Conservation (phyloP, 257 asterid species). For the Jacaranda mimosifolia region DNA sequence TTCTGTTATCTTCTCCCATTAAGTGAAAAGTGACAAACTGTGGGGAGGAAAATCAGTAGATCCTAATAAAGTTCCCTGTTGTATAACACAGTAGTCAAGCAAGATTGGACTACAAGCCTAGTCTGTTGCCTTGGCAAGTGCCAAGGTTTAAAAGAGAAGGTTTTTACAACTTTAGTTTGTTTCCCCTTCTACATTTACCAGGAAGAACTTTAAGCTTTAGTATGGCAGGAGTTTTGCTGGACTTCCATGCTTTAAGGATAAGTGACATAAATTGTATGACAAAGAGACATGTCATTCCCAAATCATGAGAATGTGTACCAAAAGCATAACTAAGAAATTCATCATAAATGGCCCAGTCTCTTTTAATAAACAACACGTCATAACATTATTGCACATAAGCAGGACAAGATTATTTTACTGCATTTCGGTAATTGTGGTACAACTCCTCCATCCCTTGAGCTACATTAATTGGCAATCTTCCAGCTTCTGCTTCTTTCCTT, state of each 20-base stretch:
- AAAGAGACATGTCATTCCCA: conserved; percentile 6
- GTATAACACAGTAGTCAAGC: conserved; percentile 1
- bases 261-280: conserved; percentile 1
- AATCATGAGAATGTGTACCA: conserved; percentile 23
- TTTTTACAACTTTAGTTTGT: too few species aligned
- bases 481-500: conserved; percentile 69
- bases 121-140: conserved; percentile 9
- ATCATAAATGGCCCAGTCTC: not conserved
- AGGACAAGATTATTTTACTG: conserved; percentile 61
- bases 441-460: conserved; percentile 78
- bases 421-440: conserved; percentile 74
- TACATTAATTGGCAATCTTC: conserved; percentile 65
- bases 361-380: conserved; percentile 5
- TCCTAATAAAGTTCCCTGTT: not conserved
- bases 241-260: conserved; percentile 6
- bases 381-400: conserved; percentile 36
- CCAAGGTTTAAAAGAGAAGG: too few species aligned
- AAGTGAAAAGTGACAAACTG: not conserved
- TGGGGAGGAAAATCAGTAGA: not conserved
- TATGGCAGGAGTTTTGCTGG: too few species aligned
- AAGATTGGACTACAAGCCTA: not conserved
- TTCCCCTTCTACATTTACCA: not conserved
- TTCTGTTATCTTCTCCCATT: conserved; percentile 16
- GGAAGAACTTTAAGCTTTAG: not conserved
- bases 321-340: conserved; percentile 11